Percentiles rank a stretch among this genome's conserved stretches.
Evolutionary conservation across 345 rosid species (phyloP).

Genomic region (Mallotus nudiflorus): DNA sequence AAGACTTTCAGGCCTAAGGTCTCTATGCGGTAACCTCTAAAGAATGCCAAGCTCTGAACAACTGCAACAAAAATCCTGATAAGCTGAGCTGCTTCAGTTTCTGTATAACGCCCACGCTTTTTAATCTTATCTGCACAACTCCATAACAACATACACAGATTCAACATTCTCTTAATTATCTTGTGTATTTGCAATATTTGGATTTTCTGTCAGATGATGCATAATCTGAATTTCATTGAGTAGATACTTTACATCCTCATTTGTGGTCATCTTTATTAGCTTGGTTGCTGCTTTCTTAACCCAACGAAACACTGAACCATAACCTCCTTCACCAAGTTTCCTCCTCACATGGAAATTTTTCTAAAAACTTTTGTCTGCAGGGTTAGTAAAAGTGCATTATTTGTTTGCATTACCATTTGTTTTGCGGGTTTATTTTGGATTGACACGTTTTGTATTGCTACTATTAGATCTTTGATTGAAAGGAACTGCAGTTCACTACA

Average conservation of each 20-base stretch:
- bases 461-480: background rate
- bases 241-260: slow-evolving; percentile 23
- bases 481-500: slow-evolving; percentile 19
- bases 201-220: slow-evolving; percentile 28
- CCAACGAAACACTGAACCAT: slow-evolving; percentile 19
- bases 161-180: slow-evolving; percentile 24
- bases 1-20: slow-evolving; percentile 22
- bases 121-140: slow-evolving; percentile 26
- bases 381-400: background rate
- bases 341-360: slow-evolving; percentile 11
- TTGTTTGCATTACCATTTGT: slow-evolving; percentile 44
- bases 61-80: slow-evolving; percentile 21
- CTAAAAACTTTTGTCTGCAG: slow-evolving; percentile 21
- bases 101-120: slow-evolving; percentile 19
- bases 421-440: slow-evolving; percentile 49
- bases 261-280: slow-evolving; percentile 22
- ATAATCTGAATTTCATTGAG: slow-evolving; percentile 28
- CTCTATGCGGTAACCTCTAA: slow-evolving; percentile 23
- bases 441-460: too few relatives aligned
- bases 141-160: slow-evolving; percentile 26
- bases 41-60: slow-evolving; percentile 19
- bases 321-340: slow-evolving; percentile 27
- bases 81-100: slow-evolving; percentile 26
- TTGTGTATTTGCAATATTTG: slow-evolving; percentile 21
- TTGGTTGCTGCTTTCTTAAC: slow-evolving; percentile 23